phyloP scores from a whole-genome alignment of 192 early-diverging fungal species.

The Backusella tuberculispora region DNA sequence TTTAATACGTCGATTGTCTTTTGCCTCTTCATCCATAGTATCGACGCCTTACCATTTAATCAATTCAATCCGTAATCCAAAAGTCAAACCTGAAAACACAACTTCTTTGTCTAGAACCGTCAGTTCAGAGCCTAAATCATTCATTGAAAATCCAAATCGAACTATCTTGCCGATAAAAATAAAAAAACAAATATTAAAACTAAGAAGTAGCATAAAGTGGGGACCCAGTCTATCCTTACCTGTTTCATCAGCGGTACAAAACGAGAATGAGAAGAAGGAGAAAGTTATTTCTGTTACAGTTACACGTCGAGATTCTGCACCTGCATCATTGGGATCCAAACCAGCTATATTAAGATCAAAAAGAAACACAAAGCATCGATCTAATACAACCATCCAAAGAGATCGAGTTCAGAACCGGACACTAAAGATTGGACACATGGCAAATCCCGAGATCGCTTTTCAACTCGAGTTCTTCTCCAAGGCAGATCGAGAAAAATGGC shows the following conservation, averaged over 20 bases:
- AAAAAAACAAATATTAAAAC: neutral
- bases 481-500: neutral
- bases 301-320: slow-evolving; percentile 4
- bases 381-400: neutral
- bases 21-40: slow-evolving; percentile 20
- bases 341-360: neutral
- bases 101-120: neutral
- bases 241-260: neutral
- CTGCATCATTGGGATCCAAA: neutral
- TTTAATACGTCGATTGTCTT: slow-evolving; percentile 12
- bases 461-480: neutral
- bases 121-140: neutral
- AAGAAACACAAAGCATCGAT: neutral
- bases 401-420: neutral
- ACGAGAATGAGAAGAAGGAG: neutral
- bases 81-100: neutral
- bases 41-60: slow-evolving; percentile 1
- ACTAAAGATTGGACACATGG: neutral
- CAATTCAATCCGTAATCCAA: neutral
- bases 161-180: neutral
- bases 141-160: neutral
- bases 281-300: neutral
- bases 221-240: neutral
- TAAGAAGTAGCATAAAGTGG: neutral
- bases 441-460: neutral